A percentile compares a stretch with the other conserved stretches of the same genome.
phyloP scores from a whole-genome alignment of 2,329 filamentous ascomycete genomes.

The Neofusicoccum kwambonambiense region DNA sequence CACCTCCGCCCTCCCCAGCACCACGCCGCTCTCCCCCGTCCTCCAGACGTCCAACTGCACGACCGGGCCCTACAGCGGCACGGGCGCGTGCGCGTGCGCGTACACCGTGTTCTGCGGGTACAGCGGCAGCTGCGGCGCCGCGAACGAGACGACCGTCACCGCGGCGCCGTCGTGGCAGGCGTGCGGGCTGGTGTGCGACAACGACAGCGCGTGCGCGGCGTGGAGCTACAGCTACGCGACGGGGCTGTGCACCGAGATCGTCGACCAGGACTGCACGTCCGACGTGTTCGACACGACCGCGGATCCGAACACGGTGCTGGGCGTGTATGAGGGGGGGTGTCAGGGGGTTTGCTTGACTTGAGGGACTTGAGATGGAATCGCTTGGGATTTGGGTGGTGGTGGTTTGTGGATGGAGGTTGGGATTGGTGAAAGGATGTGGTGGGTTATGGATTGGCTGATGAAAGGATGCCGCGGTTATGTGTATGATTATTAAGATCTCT shows the following conservation, averaged over 20 bases:
- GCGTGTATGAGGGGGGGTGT: not conserved
- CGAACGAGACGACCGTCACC: too few species aligned
- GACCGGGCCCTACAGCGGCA: not conserved
- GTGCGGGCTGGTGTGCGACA: not conserved
- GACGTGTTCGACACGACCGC: not conserved
- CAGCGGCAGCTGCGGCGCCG: not conserved
- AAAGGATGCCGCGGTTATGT: not conserved
- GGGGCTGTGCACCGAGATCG: not conserved
- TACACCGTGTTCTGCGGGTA: not conserved
- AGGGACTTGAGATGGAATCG: not conserved
- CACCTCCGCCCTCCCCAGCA: not conserved
- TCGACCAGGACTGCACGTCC: not conserved
- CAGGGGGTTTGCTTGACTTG: not conserved
- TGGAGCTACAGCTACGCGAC: not conserved
- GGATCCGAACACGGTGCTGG: not conserved
- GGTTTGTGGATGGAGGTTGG: too few species aligned
- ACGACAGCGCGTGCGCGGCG: slow-evolving; percentile 2
- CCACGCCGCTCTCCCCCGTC: not conserved
- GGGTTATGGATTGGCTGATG: too few species aligned
- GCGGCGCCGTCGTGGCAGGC: not conserved
- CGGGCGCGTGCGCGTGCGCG: not conserved
- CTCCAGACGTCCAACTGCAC: not conserved
- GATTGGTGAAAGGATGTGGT: too few species aligned
- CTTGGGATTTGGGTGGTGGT: too few species aligned
- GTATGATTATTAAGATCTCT: not conserved